Evolutionary conservation across 2,329 filamentous ascomycete species (phyloP), one percentile per base, ranked within the genome.

Genomic region (Sporothrix curviconia): DNA sequence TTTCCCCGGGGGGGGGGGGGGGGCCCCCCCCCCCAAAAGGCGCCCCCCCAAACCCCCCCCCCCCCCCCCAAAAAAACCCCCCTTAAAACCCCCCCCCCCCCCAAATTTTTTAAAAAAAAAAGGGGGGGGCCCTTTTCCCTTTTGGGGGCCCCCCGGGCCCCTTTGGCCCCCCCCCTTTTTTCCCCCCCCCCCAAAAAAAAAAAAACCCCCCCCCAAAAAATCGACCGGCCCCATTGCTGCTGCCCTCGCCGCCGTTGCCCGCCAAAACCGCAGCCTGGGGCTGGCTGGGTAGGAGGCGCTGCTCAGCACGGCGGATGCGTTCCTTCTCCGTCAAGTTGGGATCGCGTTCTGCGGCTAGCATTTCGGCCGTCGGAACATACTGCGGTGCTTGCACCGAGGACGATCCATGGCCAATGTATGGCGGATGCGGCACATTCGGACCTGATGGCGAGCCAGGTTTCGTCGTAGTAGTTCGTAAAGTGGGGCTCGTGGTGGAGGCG

Each of bases 291-390:
- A 96, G 72, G 5, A 96, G 74, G 47, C 85, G 81, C 63, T 86
- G 81, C 72, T 96, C 92, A 40, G 90, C 90, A 59, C 83, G 82
- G 47, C 86, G 82, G 59, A 94, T 73, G 50, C 86, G 84, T 59
- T 95, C 86, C 70, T 96, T 96, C 62, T 97, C 94, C 12, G 86
- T 84, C 32, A 91, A 73, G 4, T 75, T 78, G 59, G 81, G 80
- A 56, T 90, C 84, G 12, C 79, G 73, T 11, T 77, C 74, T 3
- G 51, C 51, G 14, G 62, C 60, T 14, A 59, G 19, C 17, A 85
- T 64, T 30, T 80, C 74, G n/a, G 86, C 84, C 4, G 81, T 81
- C 30, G 84, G 81, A 15, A 85, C 68, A 64, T 81, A 78, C 28
- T 66, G 59, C 1, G 70, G 70, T 56, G 78, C 70, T 52, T 57